A percentile compares a stretch with the other conserved stretches of the same genome.
phyloP scores from a whole-genome alignment of 2,329 filamentous ascomycete species.

The Apiospora saccharicola region DNA sequence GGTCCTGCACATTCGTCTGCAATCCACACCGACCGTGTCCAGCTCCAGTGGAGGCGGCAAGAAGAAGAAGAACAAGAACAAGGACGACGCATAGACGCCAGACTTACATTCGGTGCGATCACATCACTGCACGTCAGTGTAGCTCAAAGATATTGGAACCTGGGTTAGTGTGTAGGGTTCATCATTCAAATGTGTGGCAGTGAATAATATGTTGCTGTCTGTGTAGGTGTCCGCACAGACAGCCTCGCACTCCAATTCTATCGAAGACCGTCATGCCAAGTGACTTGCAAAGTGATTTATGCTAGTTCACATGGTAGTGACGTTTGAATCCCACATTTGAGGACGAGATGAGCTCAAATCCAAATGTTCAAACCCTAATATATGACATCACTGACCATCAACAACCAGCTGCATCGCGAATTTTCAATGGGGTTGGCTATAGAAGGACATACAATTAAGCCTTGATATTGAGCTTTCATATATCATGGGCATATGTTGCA shows the following conservation, averaged over 20 bases:
- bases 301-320: background rate
- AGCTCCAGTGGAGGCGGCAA: conserved; percentile 59
- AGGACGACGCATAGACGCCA: conserved; percentile 34
- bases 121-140: background rate
- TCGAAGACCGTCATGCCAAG: background rate
- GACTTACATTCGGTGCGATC: background rate
- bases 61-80: conserved; percentile 73
- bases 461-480: too few species aligned
- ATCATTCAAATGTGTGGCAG: background rate
- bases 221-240: background rate
- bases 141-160: background rate
- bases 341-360: background rate
- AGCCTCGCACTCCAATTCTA: background rate
- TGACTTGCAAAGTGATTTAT: background rate
- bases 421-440: too few species aligned
- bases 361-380: background rate
- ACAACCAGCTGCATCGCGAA: too few species aligned
- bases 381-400: background rate
- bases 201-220: conserved; percentile 1
- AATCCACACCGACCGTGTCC: conserved; percentile 55
- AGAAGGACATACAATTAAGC: too few species aligned
- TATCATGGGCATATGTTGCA: too few species aligned
- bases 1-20: conserved; percentile 84
- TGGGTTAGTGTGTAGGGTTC: background rate
- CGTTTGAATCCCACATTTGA: background rate